Evolutionary conservation across 2,329 filamentous ascomycete genomes (phyloP).

Genomic region (Calycina marina): DNA sequence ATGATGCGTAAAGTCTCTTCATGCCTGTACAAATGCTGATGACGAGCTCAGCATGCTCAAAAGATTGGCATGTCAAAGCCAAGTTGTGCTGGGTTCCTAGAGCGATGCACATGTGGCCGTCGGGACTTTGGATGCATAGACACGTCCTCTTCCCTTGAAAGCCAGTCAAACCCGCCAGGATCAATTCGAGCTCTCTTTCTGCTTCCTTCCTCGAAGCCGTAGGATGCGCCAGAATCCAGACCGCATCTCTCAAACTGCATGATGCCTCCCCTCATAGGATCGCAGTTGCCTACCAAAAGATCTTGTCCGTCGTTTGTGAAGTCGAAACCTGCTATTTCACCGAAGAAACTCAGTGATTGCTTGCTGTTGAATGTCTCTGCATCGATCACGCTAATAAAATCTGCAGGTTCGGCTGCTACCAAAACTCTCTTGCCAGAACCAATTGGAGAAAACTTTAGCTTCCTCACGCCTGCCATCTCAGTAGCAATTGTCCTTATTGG

Average conservation of each 20-base stretch:
- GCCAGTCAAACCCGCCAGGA: conserved; percentile 9
- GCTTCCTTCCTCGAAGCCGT: conserved; percentile 8
- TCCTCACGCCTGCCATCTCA: conserved; percentile 55
- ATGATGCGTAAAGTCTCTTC: not conserved
- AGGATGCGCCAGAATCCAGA: conserved; percentile 13
- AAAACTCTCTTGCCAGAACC: conserved; percentile 54
- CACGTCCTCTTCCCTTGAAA: conserved; percentile 9
- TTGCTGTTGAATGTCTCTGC: conserved; percentile 47
- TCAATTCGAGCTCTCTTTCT: conserved; percentile 1
- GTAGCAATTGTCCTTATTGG: conserved; percentile 42
- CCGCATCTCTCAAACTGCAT: conserved; percentile 23
- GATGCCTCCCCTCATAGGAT: conserved; percentile 46
- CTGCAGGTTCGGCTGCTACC: conserved; percentile 61
- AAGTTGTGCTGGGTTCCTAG: conserved; percentile 9
- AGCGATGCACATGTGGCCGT: conserved; percentile 8
- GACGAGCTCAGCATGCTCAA: too few relatives aligned
- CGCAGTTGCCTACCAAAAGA: conserved; percentile 54
- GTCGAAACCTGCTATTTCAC: conserved; percentile 54
- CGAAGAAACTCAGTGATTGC: conserved; percentile 61
- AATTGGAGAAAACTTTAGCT: conserved; percentile 55
- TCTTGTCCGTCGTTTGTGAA: conserved; percentile 54
- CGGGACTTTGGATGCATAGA: conserved; percentile 6
- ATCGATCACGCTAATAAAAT: conserved; percentile 58
- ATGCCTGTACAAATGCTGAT: not conserved
- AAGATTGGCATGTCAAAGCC: conserved; percentile 10